These are phyloP conservation scores for Oxytropis ochrocephala DNA, from an alignment of 306 rosid species.

Conservation along the genomic window DNA sequence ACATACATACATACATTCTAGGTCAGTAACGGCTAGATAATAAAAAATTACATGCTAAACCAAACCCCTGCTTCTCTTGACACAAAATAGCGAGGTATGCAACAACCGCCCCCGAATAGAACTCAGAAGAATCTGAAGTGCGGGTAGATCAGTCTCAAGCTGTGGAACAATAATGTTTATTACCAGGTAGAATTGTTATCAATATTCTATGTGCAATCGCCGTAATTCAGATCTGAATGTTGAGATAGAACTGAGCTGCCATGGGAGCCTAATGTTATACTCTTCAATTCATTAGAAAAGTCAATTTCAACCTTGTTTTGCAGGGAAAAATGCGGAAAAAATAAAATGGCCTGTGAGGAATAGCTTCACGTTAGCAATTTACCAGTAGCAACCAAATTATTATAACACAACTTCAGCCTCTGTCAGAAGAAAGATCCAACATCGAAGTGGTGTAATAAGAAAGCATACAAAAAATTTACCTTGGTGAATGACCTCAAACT, in stretches of 20 bases:
- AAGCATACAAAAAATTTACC: too few relatives aligned
- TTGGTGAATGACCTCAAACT: too few relatives aligned
- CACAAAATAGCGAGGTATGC: conserved; percentile 38
- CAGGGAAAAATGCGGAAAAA: too few relatives aligned
- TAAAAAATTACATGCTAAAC: conserved; percentile 18
- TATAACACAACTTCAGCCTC: too few relatives aligned
- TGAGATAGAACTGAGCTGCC: conserved; percentile 57
- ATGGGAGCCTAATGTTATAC: too few relatives aligned
- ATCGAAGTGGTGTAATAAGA: too few relatives aligned
- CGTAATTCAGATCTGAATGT: conserved; percentile 76
- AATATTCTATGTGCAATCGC: conserved; percentile 67
- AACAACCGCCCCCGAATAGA: neutral
- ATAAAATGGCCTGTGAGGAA: too few relatives aligned
- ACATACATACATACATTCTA: conserved; percentile 14
- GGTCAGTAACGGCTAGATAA: conserved; percentile 19
- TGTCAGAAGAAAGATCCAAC: too few relatives aligned
- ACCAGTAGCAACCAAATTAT: too few relatives aligned
- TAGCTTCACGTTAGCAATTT: too few relatives aligned
- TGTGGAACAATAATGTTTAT: conserved; percentile 3
- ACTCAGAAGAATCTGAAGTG: conserved; percentile 1
- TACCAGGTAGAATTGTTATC: conserved; percentile 12
- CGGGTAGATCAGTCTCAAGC: conserved; percentile 17
- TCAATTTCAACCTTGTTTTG: too few relatives aligned
- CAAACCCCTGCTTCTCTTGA: conserved; percentile 34
- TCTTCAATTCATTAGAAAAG: too few relatives aligned